A percentile compares a stretch with the other conserved stretches of the same genome.
Evolutionary conservation across 176 grass and related monocot species (phyloP).

Genomic region (Zea mays): Zm-B73-REFERENCE-NAM-5.0 NC_050100.1:206462501-206463000

Average conservation of each 20-base stretch:
- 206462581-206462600: conserved; percentile 30
- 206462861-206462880: background rate
- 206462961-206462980: conserved; percentile 72
- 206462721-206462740: background rate
- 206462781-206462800: background rate
- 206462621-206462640: background rate
- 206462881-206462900: conserved; percentile 36
- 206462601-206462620: background rate
- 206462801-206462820: background rate
- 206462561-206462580: conserved; percentile 65
- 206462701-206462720: background rate
- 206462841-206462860: background rate
- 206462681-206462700: background rate
- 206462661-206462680: background rate
- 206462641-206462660: background rate
- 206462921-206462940: background rate
- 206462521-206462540: conserved; percentile 67
- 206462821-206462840: background rate
- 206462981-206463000: conserved; percentile 99
- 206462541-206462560: conserved; percentile 77
- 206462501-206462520: conserved; percentile 81
- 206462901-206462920: background rate
- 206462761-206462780: background rate
- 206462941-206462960: conserved; percentile 17
- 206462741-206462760: background rate